Conservation (phyloP, 2,329 filamentous ascomycete genomes). For the Parafenestella ontariensis region DNA sequence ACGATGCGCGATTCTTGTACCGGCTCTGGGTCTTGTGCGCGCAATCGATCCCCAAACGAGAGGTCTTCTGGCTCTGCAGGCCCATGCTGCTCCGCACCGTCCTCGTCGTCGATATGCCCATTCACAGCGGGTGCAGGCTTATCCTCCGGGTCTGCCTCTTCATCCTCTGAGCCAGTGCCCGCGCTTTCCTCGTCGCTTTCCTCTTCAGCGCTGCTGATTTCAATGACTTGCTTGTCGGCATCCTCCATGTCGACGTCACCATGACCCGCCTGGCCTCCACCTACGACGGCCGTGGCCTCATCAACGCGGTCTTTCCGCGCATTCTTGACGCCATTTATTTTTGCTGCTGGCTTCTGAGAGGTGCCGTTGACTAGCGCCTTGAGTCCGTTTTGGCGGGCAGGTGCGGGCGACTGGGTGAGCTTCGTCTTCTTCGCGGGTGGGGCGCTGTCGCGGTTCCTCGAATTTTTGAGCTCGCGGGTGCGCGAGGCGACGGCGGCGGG, state of each 20-base stretch:
- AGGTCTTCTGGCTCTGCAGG: constrained; percentile 61
- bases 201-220: constrained; percentile 58
- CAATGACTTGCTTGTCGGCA: constrained; percentile 49
- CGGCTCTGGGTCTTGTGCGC: constrained; percentile 60
- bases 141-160: constrained; percentile 23
- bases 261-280: constrained; percentile 55
- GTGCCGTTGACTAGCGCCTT: constrained; percentile 40
- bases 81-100: constrained; percentile 45
- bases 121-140: constrained; percentile 24
- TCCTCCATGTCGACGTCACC: constrained; percentile 51
- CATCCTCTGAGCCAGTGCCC: constrained; percentile 28
- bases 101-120: constrained; percentile 38
- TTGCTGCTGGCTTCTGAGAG: constrained; percentile 53
- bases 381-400: constrained; percentile 37
- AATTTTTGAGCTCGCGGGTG: constrained; percentile 20
- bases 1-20: constrained; percentile 60
- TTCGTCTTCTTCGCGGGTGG: constrained; percentile 49
- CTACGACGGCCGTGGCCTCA: constrained; percentile 64
- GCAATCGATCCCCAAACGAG: constrained; percentile 87
- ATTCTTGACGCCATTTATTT: constrained; percentile 62
- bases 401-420: constrained; percentile 38
- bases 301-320: constrained; percentile 61
- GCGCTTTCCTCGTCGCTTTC: constrained; percentile 41
- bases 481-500: constrained; percentile 43
- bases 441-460: constrained; percentile 34